Evolutionary conservation across 345 rosid species (phyloP).

Genomic region (Fremontodendron californicum): DNA sequence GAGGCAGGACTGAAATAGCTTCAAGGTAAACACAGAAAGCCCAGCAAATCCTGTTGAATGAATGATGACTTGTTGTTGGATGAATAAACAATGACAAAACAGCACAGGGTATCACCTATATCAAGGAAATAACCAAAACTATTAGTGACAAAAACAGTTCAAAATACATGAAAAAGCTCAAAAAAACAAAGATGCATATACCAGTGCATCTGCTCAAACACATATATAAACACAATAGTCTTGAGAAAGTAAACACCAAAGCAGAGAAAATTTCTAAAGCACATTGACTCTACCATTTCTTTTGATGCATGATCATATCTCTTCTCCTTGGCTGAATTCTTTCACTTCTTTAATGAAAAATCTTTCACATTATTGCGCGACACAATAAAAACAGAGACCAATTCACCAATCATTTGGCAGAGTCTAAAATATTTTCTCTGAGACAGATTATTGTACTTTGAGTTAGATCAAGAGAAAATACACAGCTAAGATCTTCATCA

Average conservation of each 20-base stretch:
- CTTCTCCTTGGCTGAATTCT: not conserved
- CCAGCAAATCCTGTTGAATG: conserved; percentile 69
- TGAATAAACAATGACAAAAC: conserved; percentile 58
- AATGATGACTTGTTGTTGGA: conserved; percentile 69
- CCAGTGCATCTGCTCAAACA: not conserved
- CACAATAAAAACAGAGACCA: not conserved
- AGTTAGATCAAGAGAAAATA: not conserved
- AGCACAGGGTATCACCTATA: conserved; percentile 73
- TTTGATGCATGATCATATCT: not conserved
- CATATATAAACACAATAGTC: not conserved
- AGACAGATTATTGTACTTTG: not conserved
- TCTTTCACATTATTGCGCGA: not conserved
- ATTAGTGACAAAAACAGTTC: not conserved
- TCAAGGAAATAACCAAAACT: not conserved
- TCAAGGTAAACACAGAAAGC: conserved; percentile 92
- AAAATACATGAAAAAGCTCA: not conserved
- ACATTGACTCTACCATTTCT: not conserved
- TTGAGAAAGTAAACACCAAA: not conserved
- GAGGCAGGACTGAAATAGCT: conserved; percentile 88
- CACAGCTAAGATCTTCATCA: not conserved
- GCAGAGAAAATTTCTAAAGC: not conserved
- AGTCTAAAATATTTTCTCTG: not conserved
- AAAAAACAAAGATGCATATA: not conserved
- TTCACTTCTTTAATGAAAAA: not conserved
- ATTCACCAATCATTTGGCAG: not conserved